Conservation (phyloP, 139 green algal species). For the Penium margaritaceum region DNA sequence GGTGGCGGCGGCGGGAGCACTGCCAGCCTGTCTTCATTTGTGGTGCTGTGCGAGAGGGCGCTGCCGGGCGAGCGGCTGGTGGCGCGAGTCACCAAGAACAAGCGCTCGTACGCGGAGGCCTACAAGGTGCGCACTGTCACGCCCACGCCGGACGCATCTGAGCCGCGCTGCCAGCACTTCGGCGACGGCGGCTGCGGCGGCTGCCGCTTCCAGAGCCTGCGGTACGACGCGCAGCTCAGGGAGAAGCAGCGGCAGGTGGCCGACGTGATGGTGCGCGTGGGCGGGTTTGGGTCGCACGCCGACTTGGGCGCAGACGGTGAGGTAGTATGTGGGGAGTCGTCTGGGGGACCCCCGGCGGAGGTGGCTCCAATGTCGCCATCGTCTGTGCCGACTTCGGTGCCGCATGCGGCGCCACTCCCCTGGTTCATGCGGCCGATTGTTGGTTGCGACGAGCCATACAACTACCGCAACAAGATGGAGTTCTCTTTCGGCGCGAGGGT, state of each 20-base stretch:
- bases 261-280: conserved; percentile 61
- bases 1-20: no score
- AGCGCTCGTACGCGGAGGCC: conserved; percentile 44
- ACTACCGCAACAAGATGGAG: conserved; percentile 77
- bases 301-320: no score
- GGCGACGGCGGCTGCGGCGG: conserved; percentile 62
- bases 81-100: conserved; percentile 47
- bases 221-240: conserved; percentile 65
- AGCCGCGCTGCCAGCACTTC: conserved; percentile 62
- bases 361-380: no score
- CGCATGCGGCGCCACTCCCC: not conserved
- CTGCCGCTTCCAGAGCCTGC: conserved; percentile 70
- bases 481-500: conserved; percentile 51
- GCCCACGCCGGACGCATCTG: conserved; percentile 42
- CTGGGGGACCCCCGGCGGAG: no score
- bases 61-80: conserved; percentile 65
- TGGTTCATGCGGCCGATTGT: conserved; percentile 53
- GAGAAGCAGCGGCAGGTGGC: conserved; percentile 61
- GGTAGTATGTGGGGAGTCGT: no score
- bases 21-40: no score
- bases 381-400: no score
- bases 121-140: conserved; percentile 55
- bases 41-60: conserved; percentile 62
- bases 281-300: conserved; percentile 38
- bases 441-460: conserved; percentile 42